Conservation (phyloP, 2,329 filamentous ascomycete genomes). For the Coniochaeta prunicola region DNA sequence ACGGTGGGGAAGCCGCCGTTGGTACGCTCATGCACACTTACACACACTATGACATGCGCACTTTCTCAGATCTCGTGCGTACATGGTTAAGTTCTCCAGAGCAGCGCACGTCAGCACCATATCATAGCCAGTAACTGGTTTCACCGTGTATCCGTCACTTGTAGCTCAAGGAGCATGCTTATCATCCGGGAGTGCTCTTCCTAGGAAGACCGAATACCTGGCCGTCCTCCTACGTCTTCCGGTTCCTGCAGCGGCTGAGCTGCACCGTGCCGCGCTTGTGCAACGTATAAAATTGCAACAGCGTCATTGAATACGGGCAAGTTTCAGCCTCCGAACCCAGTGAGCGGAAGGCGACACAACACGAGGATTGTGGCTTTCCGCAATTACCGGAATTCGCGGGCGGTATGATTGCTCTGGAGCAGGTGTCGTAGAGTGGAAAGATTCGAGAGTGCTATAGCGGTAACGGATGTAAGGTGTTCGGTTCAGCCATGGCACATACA, state of each 20-base stretch:
- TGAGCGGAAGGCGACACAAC: neutral
- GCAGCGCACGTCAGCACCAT: neutral
- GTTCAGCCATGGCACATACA: no score
- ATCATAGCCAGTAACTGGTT: neutral
- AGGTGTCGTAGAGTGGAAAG: neutral
- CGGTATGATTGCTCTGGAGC: neutral
- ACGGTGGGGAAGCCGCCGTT: neutral
- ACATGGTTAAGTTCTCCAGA: neutral
- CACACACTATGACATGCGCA: neutral
- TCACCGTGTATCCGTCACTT: no score
- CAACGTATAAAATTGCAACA: neutral
- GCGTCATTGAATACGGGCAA: neutral
- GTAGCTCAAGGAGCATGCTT: neutral
- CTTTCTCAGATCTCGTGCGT: neutral
- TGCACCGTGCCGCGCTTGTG: neutral
- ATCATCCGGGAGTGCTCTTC: neutral
- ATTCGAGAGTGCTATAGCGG: neutral
- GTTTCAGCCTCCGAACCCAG: neutral
- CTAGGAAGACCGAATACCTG: neutral
- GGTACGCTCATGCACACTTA: neutral
- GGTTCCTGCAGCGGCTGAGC: constrained; percentile 6
- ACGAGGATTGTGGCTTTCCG: neutral
- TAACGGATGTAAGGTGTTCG: no score
- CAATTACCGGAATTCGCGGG: neutral
- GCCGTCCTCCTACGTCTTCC: neutral